Evolutionary conservation across 148 eudicot genomes (phyloP).

Genomic region (Diospyros lotus): DNA sequence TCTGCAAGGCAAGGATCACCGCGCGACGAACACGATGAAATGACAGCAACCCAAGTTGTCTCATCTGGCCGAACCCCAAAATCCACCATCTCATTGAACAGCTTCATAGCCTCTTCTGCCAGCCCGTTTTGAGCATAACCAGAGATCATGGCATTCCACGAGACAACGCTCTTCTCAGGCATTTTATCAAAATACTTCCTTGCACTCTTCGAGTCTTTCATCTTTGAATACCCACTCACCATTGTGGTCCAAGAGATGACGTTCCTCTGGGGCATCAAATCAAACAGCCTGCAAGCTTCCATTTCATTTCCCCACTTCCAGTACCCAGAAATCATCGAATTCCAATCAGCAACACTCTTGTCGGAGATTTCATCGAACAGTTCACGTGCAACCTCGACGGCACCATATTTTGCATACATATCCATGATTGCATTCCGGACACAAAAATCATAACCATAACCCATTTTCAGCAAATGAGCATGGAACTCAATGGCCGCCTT

Average conservation of each 20-base stretch:
- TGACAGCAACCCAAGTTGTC: conserved; percentile 54
- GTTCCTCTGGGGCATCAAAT: conserved; percentile 50
- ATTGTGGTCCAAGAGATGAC: conserved; percentile 69
- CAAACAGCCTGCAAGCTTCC: conserved; percentile 51
- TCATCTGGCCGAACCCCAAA: conserved; percentile 44
- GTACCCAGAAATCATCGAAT: conserved; percentile 63
- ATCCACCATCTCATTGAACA: conserved; percentile 43
- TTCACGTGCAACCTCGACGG: conserved; percentile 40
- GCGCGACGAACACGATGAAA: conserved; percentile 41
- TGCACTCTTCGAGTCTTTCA: conserved; percentile 43
- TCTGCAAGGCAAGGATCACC: conserved; percentile 47
- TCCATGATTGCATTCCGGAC: conserved; percentile 44
- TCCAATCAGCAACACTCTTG: conserved; percentile 52
- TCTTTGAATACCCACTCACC: conserved; percentile 53
- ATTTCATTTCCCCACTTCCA: conserved; percentile 48
- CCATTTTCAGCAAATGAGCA: conserved; percentile 41
- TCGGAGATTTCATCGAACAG: conserved; percentile 70
- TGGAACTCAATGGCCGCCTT: conserved; percentile 36
- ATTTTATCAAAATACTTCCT: conserved; percentile 51
- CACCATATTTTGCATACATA: conserved; percentile 44
- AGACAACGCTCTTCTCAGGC: conserved; percentile 55
- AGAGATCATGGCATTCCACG: conserved; percentile 71
- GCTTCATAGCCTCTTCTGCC: conserved; percentile 33
- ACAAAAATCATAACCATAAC: conserved; percentile 29
- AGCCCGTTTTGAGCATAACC: conserved; percentile 59